These are phyloP conservation scores for Dactylellina haptotyla DNA, from an alignment of 2,329 filamentous ascomycete genomes.

Conservation along the genomic window DNA sequence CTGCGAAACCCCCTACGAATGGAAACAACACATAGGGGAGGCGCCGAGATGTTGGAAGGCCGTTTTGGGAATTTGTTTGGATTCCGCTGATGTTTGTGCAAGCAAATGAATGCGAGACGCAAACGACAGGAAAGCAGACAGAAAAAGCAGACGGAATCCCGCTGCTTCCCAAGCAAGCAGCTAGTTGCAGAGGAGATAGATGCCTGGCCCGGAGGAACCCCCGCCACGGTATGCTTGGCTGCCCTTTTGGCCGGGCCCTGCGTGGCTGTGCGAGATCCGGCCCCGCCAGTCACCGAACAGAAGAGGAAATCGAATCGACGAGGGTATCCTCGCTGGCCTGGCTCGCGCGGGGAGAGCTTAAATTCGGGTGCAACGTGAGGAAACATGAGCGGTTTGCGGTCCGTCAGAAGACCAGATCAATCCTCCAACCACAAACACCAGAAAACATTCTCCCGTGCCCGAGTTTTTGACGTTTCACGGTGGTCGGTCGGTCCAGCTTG, in stretches of 20 bases:
- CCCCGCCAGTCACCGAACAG: too few relatives aligned
- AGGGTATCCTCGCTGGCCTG: background rate
- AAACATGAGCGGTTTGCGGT: slow-evolving; percentile 32
- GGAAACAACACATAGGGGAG: too few relatives aligned
- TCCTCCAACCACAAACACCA: background rate
- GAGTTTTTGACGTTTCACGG: background rate
- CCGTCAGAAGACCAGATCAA: slow-evolving; percentile 8
- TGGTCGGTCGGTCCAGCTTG: too few relatives aligned
- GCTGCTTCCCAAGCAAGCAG: too few relatives aligned
- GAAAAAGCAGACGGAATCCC: too few relatives aligned
- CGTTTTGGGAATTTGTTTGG: too few relatives aligned
- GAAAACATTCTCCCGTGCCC: background rate
- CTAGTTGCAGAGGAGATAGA: slow-evolving; percentile 1
- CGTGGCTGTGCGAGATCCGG: slow-evolving; percentile 26
- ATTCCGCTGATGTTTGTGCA: too few relatives aligned
- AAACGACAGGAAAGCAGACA: too few relatives aligned
- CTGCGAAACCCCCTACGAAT: too few relatives aligned
- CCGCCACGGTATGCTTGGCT: slow-evolving; percentile 38
- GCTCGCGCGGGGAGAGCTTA: slow-evolving; percentile 10
- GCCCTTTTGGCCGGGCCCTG: slow-evolving; percentile 23
- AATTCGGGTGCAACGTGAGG: slow-evolving; percentile 16
- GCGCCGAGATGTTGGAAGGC: too few relatives aligned
- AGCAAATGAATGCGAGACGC: too few relatives aligned
- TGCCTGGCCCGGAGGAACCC: slow-evolving; percentile 15
- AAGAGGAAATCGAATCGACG: too few relatives aligned